These are phyloP conservation scores for Noccaea bulbosa DNA, from an alignment of 345 rosid genomes.

Conservation along the genomic window DNA sequence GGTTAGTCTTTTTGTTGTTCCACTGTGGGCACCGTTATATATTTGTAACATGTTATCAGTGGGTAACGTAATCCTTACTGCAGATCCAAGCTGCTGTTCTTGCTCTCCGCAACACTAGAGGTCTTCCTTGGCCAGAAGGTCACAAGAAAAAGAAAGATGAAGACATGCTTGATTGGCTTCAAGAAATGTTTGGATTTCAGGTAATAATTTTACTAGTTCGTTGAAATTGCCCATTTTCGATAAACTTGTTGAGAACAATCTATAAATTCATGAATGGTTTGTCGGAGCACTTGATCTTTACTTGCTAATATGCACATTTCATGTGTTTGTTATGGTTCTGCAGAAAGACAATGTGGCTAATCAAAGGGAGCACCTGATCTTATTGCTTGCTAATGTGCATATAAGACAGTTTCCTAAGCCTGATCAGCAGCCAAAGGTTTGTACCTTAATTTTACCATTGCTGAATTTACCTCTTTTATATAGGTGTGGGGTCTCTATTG, in stretches of 20 bases:
- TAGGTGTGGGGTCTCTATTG: background rate
- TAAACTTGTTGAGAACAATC: constrained; percentile 8
- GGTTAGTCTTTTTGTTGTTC: constrained; percentile 47
- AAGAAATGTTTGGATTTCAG: constrained; percentile 99
- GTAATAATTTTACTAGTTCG: constrained; percentile 44
- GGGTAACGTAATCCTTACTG: constrained; percentile 30
- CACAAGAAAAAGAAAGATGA: constrained; percentile 81
- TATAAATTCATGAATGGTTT: background rate
- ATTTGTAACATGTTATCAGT: constrained; percentile 5
- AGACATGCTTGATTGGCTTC: constrained; percentile 99
- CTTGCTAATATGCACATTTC: constrained; percentile 16
- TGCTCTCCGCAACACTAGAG: constrained; percentile 97
- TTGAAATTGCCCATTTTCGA: background rate
- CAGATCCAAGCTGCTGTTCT: constrained; percentile 95
- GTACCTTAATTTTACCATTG: constrained; percentile 26
- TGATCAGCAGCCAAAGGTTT: constrained; percentile 98
- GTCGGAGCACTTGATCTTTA: constrained; percentile 4
- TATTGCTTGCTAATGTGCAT: constrained; percentile 96
- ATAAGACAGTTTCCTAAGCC: constrained; percentile 95
- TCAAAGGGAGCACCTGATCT: constrained; percentile 97
- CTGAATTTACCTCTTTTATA: constrained; percentile 5
- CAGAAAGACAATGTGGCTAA: constrained; percentile 98
- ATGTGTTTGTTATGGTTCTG: constrained; percentile 32
- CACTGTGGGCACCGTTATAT: constrained; percentile 12
- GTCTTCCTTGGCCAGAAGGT: constrained; percentile 96